Evolutionary conservation across 306 rosid genomes (phyloP).

Genomic region (Castanea sativa): DNA sequence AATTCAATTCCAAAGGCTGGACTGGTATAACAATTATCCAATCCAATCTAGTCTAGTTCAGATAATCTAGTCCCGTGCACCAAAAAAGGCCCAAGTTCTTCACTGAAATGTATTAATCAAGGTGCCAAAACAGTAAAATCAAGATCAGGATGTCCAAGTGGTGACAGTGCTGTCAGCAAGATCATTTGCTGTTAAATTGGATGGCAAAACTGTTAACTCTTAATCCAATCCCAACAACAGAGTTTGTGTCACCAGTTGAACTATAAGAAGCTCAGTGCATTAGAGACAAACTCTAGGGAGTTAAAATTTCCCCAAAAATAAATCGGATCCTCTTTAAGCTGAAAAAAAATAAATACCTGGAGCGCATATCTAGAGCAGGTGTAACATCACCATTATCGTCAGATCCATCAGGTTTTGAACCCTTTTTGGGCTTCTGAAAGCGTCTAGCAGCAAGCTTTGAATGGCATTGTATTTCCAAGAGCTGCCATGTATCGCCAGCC

Average conservation of each 20-base stretch:
- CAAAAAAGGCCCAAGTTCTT: too few relatives aligned
- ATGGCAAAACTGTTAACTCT: not conserved
- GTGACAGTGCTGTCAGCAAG: too few relatives aligned
- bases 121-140: too few relatives aligned
- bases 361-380: constrained; percentile 73
- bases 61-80: too few relatives aligned
- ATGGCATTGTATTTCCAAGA: constrained; percentile 91
- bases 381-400: constrained; percentile 80
- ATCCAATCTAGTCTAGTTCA: too few relatives aligned
- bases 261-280: not conserved
- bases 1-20: too few relatives aligned
- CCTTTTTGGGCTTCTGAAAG: constrained; percentile 84
- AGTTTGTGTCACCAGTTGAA: not conserved
- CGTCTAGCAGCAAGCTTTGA: constrained; percentile 93
- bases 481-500: constrained; percentile 92
- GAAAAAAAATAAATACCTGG: constrained; percentile 44
- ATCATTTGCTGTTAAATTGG: too few relatives aligned
- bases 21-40: too few relatives aligned
- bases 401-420: constrained; percentile 83
- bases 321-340: constrained; percentile 10
- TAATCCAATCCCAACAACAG: not conserved
- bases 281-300: not conserved
- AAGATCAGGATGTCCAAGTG: too few relatives aligned
- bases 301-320: not conserved
- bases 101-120: too few relatives aligned